Base-by-base conservation (phyloP, 2,329 filamentous ascomycete species). In the Byssoonygena ceratinophila region DNA sequence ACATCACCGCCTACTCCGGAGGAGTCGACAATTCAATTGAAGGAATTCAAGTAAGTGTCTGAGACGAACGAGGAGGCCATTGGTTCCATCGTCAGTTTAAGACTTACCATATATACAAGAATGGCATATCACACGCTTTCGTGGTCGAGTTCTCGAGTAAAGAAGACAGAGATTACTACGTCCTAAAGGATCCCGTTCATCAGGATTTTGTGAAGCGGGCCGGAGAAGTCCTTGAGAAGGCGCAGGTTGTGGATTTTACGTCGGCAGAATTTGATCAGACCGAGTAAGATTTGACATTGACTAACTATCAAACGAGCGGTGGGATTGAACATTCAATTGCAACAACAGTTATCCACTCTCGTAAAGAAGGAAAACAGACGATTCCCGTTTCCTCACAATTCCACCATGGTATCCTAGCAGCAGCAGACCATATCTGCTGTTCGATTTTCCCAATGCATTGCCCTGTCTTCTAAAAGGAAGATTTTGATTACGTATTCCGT, bases 121-220 rank as follows among this genome's bases (percentile, higher is more conserved):
- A 76, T 46, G 82, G 77, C 0, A 78, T 83, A 46, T 82, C 82
- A 0, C 84, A 89, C 62, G 81, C 74, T 0, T 88, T 88, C 57
- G 76, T 89, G 1, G 74, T 77, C 20, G 78, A 85, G 59, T 88
- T 89, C 54, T 74, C 76, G 8, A 82, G 65, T 20, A 71, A 71
- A n/a, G 76, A 78, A 56, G 84, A 89, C 61, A 72, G 83, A 45
- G 75, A 81, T 55, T 87, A 86, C 60, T 89, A 88, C 62, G 66
- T 84, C 4, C 66, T 77, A 47, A 68, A 79, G 27, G 85, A 89
- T 59, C 81, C 82, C 1, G 76, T 68, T 6, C 84, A 88, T 62
- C 67, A 73, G 32, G 76, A 66, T 0, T 87, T 86, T 58, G 70
- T 79, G n/a, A 68, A 74, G 52, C 74, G 58, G 22, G 36, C 67